Evolutionary conservation across 208 protist species (phyloP), one percentile per base, ranked within the genome.

Genomic region (Leishmania amazonensis): DNA sequence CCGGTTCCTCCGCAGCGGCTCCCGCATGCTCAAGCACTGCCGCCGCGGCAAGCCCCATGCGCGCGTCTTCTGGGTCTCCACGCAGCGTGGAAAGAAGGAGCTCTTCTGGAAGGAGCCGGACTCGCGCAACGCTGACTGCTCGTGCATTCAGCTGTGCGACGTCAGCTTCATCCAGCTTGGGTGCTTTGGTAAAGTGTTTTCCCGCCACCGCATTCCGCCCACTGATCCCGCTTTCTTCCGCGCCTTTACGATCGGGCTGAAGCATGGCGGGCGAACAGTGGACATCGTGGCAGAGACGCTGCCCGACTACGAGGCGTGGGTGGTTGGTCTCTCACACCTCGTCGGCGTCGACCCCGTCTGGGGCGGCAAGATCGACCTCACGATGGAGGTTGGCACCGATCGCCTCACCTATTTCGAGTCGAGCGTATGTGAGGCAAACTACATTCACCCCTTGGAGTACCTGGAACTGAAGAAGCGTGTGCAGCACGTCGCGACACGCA

Each of bases 261-360:
- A 94, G 68, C 87, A 78, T 51, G 93, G 93, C 64, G 87, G 85
- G 28, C 92, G 97, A 64, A 98, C 97, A n/a, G 89, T 99, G 28
- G 97, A 99, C 87, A 88, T 97, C 42, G 94, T 99, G 3, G 95
- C 95, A 2, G 89, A 95, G 72, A 90, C 92, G 45, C 51, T 95
- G 24, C 87, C 94, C n/a, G 97, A 99, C 83, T 98, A 96, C 83
- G 97, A 99, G 85, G 97, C 97, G 68, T 98, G 96, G 96, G 88
- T 98, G 24, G 83, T 99, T 17, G 97, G 95, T 0, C 86, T 98
- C 2, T 90, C 93, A 1, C 89, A 97, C 81, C 83, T 98, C 24
- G 83, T 97, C 51, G 87, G 90, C 40, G 88, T 98, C 4, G 95
- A 98, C 78, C 96, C 97, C n/a, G 75, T 86, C 19, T 99, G 95